These are phyloP conservation scores for Crithidia acanthocephali DNA, from an alignment of 208 protist species.

Conservation along the genomic window DNA sequence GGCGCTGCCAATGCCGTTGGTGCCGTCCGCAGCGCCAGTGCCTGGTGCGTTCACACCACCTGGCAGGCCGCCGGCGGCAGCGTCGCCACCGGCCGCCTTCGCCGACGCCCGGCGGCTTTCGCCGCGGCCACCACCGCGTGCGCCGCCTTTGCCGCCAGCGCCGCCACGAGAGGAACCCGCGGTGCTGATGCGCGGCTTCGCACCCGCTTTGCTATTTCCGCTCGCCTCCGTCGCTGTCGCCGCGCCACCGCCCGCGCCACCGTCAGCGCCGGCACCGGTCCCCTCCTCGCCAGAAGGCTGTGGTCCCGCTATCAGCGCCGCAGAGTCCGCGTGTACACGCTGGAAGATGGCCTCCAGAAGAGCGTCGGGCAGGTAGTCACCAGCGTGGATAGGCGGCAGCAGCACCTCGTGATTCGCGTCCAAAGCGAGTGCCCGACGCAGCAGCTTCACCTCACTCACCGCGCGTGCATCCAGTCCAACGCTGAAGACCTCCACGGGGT, in stretches of 20 bases:
- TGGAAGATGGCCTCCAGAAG: conserved; percentile 76
- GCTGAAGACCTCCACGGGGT: conserved; percentile 90
- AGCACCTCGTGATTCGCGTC: conserved; percentile 50
- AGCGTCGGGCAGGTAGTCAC: conserved; percentile 65
- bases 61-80: neutral
- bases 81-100: neutral
- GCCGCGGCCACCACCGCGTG: conserved; percentile 13
- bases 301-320: conserved; percentile 13
- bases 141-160: neutral
- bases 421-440: conserved; percentile 47
- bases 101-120: conserved; percentile 10
- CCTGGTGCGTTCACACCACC: neutral
- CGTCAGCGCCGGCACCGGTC: neutral
- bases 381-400: conserved; percentile 65
- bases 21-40: neutral
- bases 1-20: neutral
- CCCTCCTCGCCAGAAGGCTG: neutral
- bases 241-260: neutral
- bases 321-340: conserved; percentile 32
- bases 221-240: neutral
- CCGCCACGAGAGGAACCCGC: neutral
- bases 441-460: conserved; percentile 64
- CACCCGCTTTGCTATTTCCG: neutral
- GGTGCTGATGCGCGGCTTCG: conserved; percentile 10
- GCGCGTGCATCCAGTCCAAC: conserved; percentile 81